Percentiles rank a stretch among this genome's conserved stretches.
Conservation (phyloP, 2,329 filamentous ascomycete genomes). For the Scytalidium sp. region DNA sequence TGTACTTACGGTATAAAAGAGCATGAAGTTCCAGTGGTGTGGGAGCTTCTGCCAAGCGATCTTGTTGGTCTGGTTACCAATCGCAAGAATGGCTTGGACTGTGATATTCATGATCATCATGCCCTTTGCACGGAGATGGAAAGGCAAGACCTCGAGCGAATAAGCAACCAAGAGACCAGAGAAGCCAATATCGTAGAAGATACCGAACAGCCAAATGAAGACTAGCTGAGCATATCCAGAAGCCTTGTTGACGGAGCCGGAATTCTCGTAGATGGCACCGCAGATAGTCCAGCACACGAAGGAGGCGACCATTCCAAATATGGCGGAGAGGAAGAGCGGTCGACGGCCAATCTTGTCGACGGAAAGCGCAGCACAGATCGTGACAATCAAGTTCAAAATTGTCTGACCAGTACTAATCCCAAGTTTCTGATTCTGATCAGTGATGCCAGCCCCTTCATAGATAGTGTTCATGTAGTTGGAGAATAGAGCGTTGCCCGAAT, state of each 20-base stretch:
- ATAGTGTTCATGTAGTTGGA: conserved; percentile 65
- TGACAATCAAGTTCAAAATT: conserved; percentile 47
- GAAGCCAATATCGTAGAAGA: conserved; percentile 55
- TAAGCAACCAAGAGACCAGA: conserved; percentile 55
- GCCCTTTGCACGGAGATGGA: conserved; percentile 38
- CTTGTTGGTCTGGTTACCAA: conserved; percentile 57
- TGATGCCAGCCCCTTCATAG: conserved; percentile 60
- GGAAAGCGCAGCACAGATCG: conserved; percentile 51
- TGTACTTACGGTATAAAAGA: conserved; percentile 55
- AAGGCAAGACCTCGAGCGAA: conserved; percentile 48
- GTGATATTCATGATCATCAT: conserved; percentile 64
- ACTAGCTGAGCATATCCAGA: conserved; percentile 39
- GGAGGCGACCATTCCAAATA: conserved; percentile 35
- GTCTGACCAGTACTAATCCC: conserved; percentile 30
- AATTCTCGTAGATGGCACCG: conserved; percentile 42
- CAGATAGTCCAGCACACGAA: conserved; percentile 49
- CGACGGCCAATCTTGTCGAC: conserved; percentile 54
- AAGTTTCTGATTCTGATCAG: conserved; percentile 18
- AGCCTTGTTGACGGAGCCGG: conserved; percentile 24
- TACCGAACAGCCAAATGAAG: conserved; percentile 47
- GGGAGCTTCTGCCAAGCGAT: conserved; percentile 59
- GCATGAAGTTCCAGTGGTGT: conserved; percentile 62
- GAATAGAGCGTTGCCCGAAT: conserved; percentile 65
- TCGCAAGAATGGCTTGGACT: conserved; percentile 55
- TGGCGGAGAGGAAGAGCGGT: conserved; percentile 46